These are phyloP conservation scores for Aspergillus conjunctus DNA, from an alignment of 495 filamentous ascomycete species.

Conservation along the genomic window DNA sequence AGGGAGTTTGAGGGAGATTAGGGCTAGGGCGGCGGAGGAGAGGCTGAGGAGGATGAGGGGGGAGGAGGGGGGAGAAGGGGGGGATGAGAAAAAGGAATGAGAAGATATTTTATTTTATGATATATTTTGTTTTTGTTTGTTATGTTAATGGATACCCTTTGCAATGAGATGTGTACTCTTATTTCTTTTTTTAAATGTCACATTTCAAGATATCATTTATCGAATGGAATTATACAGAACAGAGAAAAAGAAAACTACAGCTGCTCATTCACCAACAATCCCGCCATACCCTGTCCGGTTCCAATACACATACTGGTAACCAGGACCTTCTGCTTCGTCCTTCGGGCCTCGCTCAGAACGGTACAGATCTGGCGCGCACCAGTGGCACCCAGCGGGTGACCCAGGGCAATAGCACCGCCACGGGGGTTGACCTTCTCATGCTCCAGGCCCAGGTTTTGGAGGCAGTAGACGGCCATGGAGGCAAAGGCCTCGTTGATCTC, in stretches of 20 bases:
- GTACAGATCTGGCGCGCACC: slow-evolving; percentile 82
- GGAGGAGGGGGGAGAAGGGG: slow-evolving; percentile 30
- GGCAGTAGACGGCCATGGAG: slow-evolving; percentile 94
- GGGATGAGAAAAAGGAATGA: slow-evolving; percentile 12
- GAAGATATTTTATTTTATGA: not conserved
- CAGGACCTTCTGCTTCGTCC: slow-evolving; percentile 79
- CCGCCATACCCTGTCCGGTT: slow-evolving; percentile 83
- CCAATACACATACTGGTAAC: slow-evolving; percentile 89
- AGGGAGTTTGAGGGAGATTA: slow-evolving; percentile 65
- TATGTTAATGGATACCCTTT: slow-evolving; percentile 4
- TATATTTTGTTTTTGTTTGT: not conserved
- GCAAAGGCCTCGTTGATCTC: slow-evolving; percentile 99
- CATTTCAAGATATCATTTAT: not conserved
- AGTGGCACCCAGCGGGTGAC: slow-evolving; percentile 81
- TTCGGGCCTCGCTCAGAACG: slow-evolving; percentile 76
- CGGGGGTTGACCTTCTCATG: slow-evolving; percentile 86
- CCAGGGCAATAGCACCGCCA: slow-evolving; percentile 78
- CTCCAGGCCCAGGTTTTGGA: slow-evolving; percentile 74
- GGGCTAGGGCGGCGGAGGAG: slow-evolving; percentile 76
- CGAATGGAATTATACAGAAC: slow-evolving; percentile 5
- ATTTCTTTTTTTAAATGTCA: too few species aligned
- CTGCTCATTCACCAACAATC: slow-evolving; percentile 81
- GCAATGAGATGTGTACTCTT: not conserved
- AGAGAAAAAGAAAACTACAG: slow-evolving; percentile 30
- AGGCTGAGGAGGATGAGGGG: slow-evolving; percentile 60